phyloP scores from a whole-genome alignment of 139 green algal species.

The Coccomyxa sp. region DNA sequence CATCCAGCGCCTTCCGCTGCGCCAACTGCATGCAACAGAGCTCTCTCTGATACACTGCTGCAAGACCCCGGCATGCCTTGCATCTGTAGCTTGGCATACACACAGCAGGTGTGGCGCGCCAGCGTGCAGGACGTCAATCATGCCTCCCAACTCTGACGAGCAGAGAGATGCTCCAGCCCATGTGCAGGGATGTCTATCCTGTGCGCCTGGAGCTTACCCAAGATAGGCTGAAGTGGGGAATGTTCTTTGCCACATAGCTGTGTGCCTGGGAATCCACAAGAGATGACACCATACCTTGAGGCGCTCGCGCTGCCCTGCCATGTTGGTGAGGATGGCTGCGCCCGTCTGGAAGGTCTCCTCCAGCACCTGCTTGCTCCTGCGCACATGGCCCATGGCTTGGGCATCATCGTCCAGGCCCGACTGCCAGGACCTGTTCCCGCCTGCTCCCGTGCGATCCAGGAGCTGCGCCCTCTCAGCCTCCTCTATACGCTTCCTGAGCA shows the following conservation, averaged over 20 bases:
- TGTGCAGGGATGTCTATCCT: not conserved
- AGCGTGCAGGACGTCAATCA: not conserved
- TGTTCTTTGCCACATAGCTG: not conserved
- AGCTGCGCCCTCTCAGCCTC: constrained; percentile 67
- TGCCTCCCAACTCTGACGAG: not conserved
- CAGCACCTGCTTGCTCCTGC: constrained; percentile 54
- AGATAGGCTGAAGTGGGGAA: not conserved
- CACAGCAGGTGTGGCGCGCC: not conserved
- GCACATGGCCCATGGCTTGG: constrained; percentile 35
- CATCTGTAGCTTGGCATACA: no score
- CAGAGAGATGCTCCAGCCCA: not conserved
- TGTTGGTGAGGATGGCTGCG: constrained; percentile 59
- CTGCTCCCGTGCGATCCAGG: constrained; percentile 32
- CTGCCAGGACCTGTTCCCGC: constrained; percentile 17
- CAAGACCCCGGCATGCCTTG: no score
- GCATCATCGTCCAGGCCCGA: not conserved
- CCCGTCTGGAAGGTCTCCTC: constrained; percentile 78
- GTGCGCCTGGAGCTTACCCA: not conserved
- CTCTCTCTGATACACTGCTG: no score
- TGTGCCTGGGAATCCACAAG: not conserved
- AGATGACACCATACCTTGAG: constrained; percentile 60
- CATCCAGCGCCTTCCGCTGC: constrained; percentile 78
- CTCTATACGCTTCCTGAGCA: constrained; percentile 39
- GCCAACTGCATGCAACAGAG: constrained; percentile 40
- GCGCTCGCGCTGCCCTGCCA: constrained; percentile 69